These are phyloP conservation scores for Exophiala spinifera DNA, from an alignment of 2,329 filamentous ascomycete species.

Conservation along the genomic window DNA sequence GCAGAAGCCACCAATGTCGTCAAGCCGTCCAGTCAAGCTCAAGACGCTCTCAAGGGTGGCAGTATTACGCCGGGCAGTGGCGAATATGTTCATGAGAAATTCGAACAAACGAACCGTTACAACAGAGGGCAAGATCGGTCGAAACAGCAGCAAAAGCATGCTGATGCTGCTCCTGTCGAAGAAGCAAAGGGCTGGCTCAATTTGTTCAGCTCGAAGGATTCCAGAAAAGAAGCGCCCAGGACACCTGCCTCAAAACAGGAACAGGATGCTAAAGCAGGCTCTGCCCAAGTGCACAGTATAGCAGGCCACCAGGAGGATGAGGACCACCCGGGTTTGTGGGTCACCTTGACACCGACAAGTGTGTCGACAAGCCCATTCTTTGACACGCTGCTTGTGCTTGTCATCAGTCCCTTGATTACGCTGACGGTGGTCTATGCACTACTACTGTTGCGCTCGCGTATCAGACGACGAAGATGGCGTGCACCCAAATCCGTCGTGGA, in stretches of 20 bases:
- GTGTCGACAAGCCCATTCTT: conserved; percentile 89
- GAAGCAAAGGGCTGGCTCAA: conserved; percentile 16
- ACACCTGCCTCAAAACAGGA: conserved; percentile 25
- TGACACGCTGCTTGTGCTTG: conserved; percentile 92
- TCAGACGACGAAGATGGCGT: conserved; percentile 85
- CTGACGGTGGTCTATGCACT: conserved; percentile 89
- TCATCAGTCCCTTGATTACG: conserved; percentile 88
- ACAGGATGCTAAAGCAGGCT: conserved; percentile 9
- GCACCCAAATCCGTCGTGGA: conserved; percentile 97
- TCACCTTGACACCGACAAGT: conserved; percentile 89
- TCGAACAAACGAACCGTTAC: conserved; percentile 12
- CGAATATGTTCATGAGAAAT: conserved; percentile 56
- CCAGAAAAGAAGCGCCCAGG: conserved; percentile 11
- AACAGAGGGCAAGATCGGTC: conserved; percentile 8
- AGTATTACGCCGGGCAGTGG: conserved; percentile 71
- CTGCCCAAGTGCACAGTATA: conserved; percentile 16
- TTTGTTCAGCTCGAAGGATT: conserved; percentile 17
- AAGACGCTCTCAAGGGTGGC: conserved; percentile 54
- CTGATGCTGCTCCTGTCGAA: not conserved
- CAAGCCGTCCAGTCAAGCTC: conserved; percentile 28
- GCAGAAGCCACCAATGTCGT: conserved; percentile 26
- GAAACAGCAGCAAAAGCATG: conserved; percentile 1
- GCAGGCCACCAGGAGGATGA: conserved; percentile 35
- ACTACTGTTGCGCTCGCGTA: conserved; percentile 80
- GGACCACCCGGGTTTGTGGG: conserved; percentile 79